Evolutionary conservation across 805 yeast species (phyloP).

Genomic region (Starmerella scarabaei): DNA sequence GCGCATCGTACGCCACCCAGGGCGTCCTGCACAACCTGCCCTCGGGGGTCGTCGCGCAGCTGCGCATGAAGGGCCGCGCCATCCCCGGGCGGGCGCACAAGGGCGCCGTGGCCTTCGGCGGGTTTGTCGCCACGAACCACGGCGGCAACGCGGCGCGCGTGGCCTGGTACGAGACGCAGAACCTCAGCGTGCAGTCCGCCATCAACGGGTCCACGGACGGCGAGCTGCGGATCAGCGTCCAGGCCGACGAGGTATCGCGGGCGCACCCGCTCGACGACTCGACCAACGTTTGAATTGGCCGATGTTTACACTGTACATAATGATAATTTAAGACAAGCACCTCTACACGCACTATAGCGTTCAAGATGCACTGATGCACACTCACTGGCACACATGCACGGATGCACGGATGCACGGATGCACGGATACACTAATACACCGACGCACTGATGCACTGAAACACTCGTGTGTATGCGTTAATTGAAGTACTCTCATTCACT

Average conservation of each 20-base stretch:
- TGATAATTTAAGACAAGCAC: too few relatives aligned
- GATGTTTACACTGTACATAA: constrained; percentile 3
- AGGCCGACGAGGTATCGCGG: constrained; percentile 1
- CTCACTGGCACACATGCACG: too few relatives aligned
- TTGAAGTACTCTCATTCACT: too few relatives aligned
- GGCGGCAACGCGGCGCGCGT: background rate
- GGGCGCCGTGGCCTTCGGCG: constrained; percentile 21
- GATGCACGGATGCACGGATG: too few relatives aligned
- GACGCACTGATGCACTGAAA: too few relatives aligned
- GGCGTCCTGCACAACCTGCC: constrained; percentile 26
- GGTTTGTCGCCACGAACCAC: constrained; percentile 22
- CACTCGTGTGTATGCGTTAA: too few relatives aligned
- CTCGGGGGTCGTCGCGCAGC: constrained; percentile 20
- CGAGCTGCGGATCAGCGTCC: constrained; percentile 9
- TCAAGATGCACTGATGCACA: too few relatives aligned
- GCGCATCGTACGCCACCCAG: constrained; percentile 25
- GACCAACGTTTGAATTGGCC: constrained; percentile 2
- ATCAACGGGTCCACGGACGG: constrained; percentile 9
- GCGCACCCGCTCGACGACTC: background rate
- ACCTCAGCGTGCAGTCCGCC: constrained; percentile 3
- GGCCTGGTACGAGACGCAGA: constrained; percentile 6
- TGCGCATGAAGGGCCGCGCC: constrained; percentile 22
- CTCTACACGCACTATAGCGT: too few relatives aligned
- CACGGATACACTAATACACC: too few relatives aligned
- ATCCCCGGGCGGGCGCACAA: constrained; percentile 12